Base-by-base conservation (phyloP, 2,329 filamentous ascomycete species). In the Fusarium sp. region DNA sequence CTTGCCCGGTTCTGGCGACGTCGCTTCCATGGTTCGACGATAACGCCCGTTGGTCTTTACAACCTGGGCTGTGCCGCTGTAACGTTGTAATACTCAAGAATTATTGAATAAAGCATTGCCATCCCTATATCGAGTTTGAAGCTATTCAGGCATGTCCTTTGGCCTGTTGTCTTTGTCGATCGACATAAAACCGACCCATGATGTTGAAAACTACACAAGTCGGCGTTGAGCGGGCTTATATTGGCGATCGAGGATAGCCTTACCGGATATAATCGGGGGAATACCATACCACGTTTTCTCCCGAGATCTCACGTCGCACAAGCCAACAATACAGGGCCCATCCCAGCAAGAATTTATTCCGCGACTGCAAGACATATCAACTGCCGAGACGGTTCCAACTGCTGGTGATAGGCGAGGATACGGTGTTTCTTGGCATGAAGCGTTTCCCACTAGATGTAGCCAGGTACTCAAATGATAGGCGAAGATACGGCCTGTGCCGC, bases 11-110 rank as follows among this genome's bases (percentile, higher is more conserved):
- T 54, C 69, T 28, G 66, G 56, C 15, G 72, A 71, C 6, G 45
- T 73, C 42, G 66, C 62, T 16, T 73, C 72, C 3, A 75, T 73
- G 72, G 60, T 48, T 20, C 57, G 72, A 39, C 38, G 61, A 26
- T 50, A 22, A 36, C 9, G 22, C 11, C 26, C 14, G 7, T 6
- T 20, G 30, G 24, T 10, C 36, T 41, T 41, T n/a, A 7, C 0
- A 36, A 22, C 16, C 15, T 31, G 36, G 9, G 3, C 31, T 50
- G 16, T 24, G 11, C 28, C 26, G 9, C 33, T 28, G 26, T 10
- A 24, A 38, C 33, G 26, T 30, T 48, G 20, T 31, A 18, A 15
- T 28, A 3, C 6, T 15, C 8, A 14, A 28, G 22, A n/a, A 16
- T 14, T 35, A 57, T 35, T 14, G 8, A 18, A 48, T 9, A 48